Conservation (phyloP, 352 stramenopile genomes). For the Phytophthora sansomeana region DNA sequence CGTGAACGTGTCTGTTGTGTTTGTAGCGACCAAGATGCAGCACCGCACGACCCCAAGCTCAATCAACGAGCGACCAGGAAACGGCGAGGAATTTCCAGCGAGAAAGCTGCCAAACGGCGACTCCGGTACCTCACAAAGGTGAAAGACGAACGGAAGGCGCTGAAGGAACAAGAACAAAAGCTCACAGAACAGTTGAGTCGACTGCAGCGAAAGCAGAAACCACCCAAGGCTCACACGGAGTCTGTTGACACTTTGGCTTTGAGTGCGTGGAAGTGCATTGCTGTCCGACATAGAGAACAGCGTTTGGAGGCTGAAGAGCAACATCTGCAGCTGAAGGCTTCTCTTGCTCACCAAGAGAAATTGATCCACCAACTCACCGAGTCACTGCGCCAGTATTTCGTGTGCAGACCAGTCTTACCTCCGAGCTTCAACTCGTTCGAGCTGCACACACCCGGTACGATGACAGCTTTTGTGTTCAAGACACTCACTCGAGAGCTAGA, state of each 20-base stretch:
- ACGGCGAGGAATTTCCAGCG: neutral
- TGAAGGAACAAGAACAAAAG: slow-evolving; percentile 13
- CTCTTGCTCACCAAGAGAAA: neutral
- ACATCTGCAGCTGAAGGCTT: too few relatives aligned
- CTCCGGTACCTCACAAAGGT: slow-evolving; percentile 11
- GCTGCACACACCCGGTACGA: too few relatives aligned
- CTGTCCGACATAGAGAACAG: slow-evolving; percentile 19
- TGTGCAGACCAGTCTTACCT: too few relatives aligned
- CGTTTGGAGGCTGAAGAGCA: slow-evolving; percentile 10
- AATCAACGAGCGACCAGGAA: neutral
- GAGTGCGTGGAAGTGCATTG: slow-evolving; percentile 8
- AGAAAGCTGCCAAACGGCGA: neutral
- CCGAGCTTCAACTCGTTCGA: too few relatives aligned
- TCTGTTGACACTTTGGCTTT: neutral
- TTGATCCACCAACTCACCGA: slow-evolving; percentile 16
- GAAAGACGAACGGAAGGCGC: slow-evolving; percentile 15
- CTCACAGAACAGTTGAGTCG: slow-evolving; percentile 1
- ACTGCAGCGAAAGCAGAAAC: neutral
- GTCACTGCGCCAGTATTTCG: slow-evolving; percentile 2
- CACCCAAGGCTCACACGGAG: neutral
- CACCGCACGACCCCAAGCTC: too few relatives aligned
- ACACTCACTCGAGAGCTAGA: slow-evolving; percentile 24
- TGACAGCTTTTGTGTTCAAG: slow-evolving; percentile 5
- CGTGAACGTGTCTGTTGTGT: too few relatives aligned
- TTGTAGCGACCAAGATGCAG: too few relatives aligned